Base-by-base conservation (phyloP, 2,329 filamentous ascomycete species). In the Stromatinia cepivora region DNA sequence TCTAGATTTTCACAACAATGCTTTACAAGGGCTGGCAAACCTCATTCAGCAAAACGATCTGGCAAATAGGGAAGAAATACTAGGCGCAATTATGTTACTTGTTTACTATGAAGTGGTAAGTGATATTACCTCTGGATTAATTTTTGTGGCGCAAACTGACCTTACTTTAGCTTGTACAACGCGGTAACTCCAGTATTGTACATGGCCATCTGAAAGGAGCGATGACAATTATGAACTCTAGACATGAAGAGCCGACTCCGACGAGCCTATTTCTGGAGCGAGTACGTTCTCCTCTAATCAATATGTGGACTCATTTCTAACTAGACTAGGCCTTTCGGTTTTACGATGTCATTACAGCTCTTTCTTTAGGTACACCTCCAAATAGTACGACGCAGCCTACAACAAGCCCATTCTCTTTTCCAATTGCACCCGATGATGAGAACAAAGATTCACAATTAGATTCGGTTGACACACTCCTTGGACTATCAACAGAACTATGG, bases 71-170 rank as follows among this genome's bases (percentile, higher is more conserved):
- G 88, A 88, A 68, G 87, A 89, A 75, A 77, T 89, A 10, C 74
- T 89, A 57, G 86, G 85, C 0, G 84, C 86, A 6, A 87, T 89
- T 63, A 88, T 89, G 80, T 80, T 89, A 4, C 76, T 88, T 7
- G 83, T 89, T 1, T 89, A 89, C 73, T 89, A 88, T 69, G 87
- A 89, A 83, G 86, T 87, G 71, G 87, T 88, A 73, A 79, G 86
- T 76, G 36, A 54, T 46, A 46, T 42, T 46, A 45, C n/a, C 15
- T n/a, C 22, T 10, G 31, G 46, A 15, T 42, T 3, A 39, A 53
- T 53, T 25, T 9, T 42, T 46, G 4, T 31, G 69, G 63, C 72
- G 58, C 73, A 66, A 74, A 71, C 73, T 70, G 67, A 65, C 15
- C 36, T 42, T 53, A 22, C 56, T 39, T n/a, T 71, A 89, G 87